Evolutionary conservation across 2,329 filamentous ascomycete genomes (phyloP).

Genomic region (Hypoxylon rubiginosum): DNA sequence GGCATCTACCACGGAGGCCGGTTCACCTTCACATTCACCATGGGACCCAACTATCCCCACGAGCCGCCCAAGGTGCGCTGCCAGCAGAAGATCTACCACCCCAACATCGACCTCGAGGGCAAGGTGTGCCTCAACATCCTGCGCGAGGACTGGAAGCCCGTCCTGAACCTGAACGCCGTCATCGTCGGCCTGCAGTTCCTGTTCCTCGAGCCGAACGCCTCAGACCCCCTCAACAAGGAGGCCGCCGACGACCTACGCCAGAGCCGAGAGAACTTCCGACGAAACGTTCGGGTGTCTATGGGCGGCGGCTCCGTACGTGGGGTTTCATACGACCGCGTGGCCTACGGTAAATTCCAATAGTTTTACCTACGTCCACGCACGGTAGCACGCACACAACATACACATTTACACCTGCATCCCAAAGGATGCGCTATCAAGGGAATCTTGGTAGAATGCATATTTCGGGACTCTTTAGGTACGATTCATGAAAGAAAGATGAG

Average conservation of each 20-base stretch:
- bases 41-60: conserved; percentile 96
- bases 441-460: neutral
- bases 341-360: conserved; percentile 64
- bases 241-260: conserved; percentile 91
- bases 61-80: conserved; percentile 98
- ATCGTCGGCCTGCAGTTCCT: conserved; percentile 96
- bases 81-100: conserved; percentile 98
- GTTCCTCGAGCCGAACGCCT: conserved; percentile 97
- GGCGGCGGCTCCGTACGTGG: conserved; percentile 81
- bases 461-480: neutral
- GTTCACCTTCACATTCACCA: conserved; percentile 92
- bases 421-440: neutral
- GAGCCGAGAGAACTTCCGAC: conserved; percentile 90
- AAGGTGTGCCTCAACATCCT: conserved; percentile 99
- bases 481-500: conserved; percentile 1
- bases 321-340: conserved; percentile 81
- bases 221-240: conserved; percentile 98
- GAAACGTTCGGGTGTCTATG: conserved; percentile 90
- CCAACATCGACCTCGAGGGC: conserved; percentile 97
- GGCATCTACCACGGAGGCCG: conserved; percentile 87
- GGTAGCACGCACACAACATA: neutral
- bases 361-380: neutral
- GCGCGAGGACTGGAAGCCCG: conserved; percentile 98
- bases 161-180: conserved; percentile 95
- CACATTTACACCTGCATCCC: no score